Conservation (phyloP, 2,329 filamentous ascomycete genomes). For the Talaromyces atroroseus region DNA sequence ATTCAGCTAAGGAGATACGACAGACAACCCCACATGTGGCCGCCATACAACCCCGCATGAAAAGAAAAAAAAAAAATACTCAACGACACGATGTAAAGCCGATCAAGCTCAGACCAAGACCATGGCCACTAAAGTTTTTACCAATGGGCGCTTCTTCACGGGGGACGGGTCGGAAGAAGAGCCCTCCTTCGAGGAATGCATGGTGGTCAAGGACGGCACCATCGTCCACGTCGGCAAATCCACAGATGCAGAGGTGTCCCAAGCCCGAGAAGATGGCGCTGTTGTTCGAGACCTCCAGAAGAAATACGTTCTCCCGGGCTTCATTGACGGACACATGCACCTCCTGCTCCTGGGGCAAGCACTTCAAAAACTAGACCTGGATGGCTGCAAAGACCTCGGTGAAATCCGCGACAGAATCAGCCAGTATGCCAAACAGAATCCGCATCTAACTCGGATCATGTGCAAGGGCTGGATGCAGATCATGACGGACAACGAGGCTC, state of each 20-base stretch:
- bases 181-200: slow-evolving; percentile 25
- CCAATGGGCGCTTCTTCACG: slow-evolving; percentile 31
- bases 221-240: slow-evolving; percentile 39
- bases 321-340: slow-evolving; percentile 49
- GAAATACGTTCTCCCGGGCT: slow-evolving; percentile 41
- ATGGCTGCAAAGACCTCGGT: slow-evolving; percentile 37
- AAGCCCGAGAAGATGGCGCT: slow-evolving; percentile 18
- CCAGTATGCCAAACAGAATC: slow-evolving; percentile 36
- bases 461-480: slow-evolving; percentile 48
- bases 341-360: slow-evolving; percentile 47
- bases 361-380: slow-evolving; percentile 41
- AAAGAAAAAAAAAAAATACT: no score
- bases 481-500: slow-evolving; percentile 41
- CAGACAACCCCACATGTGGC: no score
- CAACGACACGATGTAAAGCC: no score
- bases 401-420: slow-evolving; percentile 42
- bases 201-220: slow-evolving; percentile 37
- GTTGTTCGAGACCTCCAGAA: slow-evolving; percentile 30
- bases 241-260: slow-evolving; percentile 20
- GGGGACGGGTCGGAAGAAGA: slow-evolving; percentile 12
- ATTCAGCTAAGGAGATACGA: no score
- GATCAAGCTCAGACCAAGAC: background rate
- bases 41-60: no score
- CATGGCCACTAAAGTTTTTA: slow-evolving; percentile 24
- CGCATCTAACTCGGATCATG: slow-evolving; percentile 37